phyloP scores from a whole-genome alignment of 495 filamentous ascomycete species.

The Parachaetomium inaequale region DNA sequence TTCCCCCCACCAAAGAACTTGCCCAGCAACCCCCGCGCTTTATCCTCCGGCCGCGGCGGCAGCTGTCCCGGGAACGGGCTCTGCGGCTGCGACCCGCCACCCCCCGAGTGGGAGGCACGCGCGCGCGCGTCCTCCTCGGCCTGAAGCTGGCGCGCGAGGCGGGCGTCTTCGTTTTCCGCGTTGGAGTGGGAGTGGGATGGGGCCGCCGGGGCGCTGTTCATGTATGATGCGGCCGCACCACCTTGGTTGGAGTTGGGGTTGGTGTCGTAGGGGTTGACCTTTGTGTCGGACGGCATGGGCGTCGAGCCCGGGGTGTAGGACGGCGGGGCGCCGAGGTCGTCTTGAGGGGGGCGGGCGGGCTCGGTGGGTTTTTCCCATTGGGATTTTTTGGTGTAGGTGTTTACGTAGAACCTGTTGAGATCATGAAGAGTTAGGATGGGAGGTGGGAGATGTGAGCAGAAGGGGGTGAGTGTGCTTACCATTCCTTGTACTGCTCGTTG shows the following conservation, averaged over 20 bases:
- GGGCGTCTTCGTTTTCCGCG: conserved; percentile 64
- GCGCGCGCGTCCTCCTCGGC: conserved; percentile 73
- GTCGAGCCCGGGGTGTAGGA: conserved; percentile 50
- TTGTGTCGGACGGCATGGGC: conserved; percentile 52
- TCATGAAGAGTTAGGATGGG: not conserved
- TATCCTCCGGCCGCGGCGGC: conserved; percentile 41
- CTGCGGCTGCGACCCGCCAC: not conserved
- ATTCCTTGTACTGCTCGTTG: conserved; percentile 72
- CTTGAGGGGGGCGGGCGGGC: conserved; percentile 46
- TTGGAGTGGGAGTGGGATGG: conserved; percentile 7
- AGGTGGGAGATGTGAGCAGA: not conserved
- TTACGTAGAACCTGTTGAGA: conserved; percentile 73
- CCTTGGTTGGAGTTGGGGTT: conserved; percentile 36
- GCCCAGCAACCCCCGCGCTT: conserved; percentile 45
- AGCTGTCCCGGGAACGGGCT: conserved; percentile 35
- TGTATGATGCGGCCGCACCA: conserved; percentile 25
- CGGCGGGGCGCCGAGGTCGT: conserved; percentile 55
- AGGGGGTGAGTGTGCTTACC: conserved; percentile 46
- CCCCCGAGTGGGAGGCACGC: conserved; percentile 25
- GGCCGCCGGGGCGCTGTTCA: conserved; percentile 1
- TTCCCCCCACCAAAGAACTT: conserved; percentile 51
- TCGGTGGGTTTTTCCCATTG: conserved; percentile 78
- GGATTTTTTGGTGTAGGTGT: conserved; percentile 78
- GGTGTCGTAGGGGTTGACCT: conserved; percentile 57
- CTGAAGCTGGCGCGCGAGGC: conserved; percentile 71